Conservation (phyloP, 2,329 filamentous ascomycete species). For the Incumbomyces lentus region DNA sequence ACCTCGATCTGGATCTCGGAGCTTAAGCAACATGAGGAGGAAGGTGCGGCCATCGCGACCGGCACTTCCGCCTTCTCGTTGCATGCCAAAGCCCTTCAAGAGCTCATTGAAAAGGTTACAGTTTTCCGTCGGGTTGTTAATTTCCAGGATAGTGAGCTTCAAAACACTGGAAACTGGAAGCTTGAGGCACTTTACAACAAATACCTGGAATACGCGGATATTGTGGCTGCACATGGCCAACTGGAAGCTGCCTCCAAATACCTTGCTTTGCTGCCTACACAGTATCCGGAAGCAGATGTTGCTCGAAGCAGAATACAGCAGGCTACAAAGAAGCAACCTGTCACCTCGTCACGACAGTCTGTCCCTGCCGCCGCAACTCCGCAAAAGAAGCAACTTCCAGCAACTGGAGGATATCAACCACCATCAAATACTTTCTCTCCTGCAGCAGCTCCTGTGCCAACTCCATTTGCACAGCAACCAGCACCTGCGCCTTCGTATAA, state of each 20-base stretch:
- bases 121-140: constrained; percentile 91
- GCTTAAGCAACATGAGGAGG: constrained; percentile 71
- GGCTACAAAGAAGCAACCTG: constrained; percentile 56
- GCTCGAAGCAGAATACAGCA: constrained; percentile 75
- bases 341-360: constrained; percentile 31
- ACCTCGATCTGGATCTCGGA: constrained; percentile 89
- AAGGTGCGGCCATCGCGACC: constrained; percentile 56
- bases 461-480: constrained; percentile 22
- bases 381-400: constrained; percentile 34
- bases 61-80: constrained; percentile 81
- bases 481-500: constrained; percentile 21
- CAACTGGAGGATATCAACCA: constrained; percentile 28
- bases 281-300: constrained; percentile 78
- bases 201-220: constrained; percentile 94
- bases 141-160: constrained; percentile 69
- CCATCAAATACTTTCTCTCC: constrained; percentile 25
- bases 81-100: constrained; percentile 77
- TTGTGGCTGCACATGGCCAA: constrained; percentile 82
- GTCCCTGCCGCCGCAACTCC: constrained; percentile 29
- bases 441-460: constrained; percentile 11
- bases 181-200: constrained; percentile 80
- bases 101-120: constrained; percentile 96
- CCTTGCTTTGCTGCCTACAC: constrained; percentile 69
- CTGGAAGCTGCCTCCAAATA: constrained; percentile 82
- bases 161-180: constrained; percentile 71